Evolutionary conservation across 257 asterid genomes (phyloP).

Genomic region (Solanum corneliomulleri): DNA sequence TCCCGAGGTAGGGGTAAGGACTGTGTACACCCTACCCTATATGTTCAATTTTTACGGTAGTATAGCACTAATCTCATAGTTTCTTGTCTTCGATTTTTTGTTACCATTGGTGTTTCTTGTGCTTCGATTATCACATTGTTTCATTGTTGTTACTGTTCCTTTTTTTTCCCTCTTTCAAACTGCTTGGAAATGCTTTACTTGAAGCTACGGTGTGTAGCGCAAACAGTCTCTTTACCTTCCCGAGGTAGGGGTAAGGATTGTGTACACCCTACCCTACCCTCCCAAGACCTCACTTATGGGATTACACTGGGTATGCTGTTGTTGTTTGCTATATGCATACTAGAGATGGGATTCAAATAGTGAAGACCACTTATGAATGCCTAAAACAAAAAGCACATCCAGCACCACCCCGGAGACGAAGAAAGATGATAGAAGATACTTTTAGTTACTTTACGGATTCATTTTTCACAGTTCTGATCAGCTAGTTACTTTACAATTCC

Average conservation of each 20-base stretch:
- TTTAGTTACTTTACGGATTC: background rate
- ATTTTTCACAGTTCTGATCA: background rate
- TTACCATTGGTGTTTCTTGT: background rate
- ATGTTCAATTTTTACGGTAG: background rate
- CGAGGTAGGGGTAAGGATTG: background rate
- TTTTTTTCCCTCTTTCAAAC: background rate
- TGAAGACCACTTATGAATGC: background rate
- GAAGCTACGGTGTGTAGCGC: background rate
- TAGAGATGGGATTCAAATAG: background rate
- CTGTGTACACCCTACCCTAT: background rate
- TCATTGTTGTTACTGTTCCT: background rate
- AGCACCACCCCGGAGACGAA: background rate
- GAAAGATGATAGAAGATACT: background rate
- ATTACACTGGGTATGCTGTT: background rate
- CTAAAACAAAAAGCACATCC: background rate
- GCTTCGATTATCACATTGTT: background rate
- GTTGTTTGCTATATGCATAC: background rate
- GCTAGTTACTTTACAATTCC: background rate
- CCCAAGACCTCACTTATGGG: background rate
- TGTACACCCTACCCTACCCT: background rate
- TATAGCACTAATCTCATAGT: background rate
- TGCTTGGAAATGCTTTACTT: background rate
- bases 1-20: background rate
- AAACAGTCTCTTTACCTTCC: background rate
- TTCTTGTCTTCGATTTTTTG: background rate